phyloP scores from a whole-genome alignment of 208 protist species.

The Acanthamoeba healyi region DNA sequence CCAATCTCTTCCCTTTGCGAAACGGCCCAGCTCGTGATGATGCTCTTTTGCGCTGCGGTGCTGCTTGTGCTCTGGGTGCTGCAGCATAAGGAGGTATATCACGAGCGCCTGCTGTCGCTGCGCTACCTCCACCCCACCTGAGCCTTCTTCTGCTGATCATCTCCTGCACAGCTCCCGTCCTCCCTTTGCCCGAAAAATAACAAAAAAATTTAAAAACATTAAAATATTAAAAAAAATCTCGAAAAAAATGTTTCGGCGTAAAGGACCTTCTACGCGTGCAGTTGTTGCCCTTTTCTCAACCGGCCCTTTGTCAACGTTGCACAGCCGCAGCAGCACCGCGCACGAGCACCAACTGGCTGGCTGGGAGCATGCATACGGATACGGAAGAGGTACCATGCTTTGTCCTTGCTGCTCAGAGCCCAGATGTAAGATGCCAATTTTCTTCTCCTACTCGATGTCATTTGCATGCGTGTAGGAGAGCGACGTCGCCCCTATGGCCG shows the following conservation, averaged over 20 bases:
- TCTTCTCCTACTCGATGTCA: neutral
- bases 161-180: too few relatives aligned
- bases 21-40: too few relatives aligned
- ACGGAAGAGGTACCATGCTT: neutral
- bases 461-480: constrained; percentile 4
- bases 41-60: neutral
- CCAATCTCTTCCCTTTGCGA: neutral
- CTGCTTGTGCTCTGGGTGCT: neutral
- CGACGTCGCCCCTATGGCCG: neutral
- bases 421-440: neutral
- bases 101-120: neutral
- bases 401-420: neutral
- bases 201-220: too few relatives aligned
- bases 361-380: constrained; percentile 38
- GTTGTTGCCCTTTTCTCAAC: too few relatives aligned
- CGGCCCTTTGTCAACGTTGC: too few relatives aligned
- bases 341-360: too few relatives aligned
- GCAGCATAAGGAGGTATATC: neutral
- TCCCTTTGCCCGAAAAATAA: too few relatives aligned
- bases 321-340: too few relatives aligned
- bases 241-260: too few relatives aligned
- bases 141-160: too few relatives aligned
- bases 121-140: constrained; percentile 23
- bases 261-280: too few relatives aligned
- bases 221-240: too few relatives aligned